These are phyloP conservation scores for Rusavskia elegans DNA, from an alignment of 495 filamentous ascomycete species.

Conservation along the genomic window DNA sequence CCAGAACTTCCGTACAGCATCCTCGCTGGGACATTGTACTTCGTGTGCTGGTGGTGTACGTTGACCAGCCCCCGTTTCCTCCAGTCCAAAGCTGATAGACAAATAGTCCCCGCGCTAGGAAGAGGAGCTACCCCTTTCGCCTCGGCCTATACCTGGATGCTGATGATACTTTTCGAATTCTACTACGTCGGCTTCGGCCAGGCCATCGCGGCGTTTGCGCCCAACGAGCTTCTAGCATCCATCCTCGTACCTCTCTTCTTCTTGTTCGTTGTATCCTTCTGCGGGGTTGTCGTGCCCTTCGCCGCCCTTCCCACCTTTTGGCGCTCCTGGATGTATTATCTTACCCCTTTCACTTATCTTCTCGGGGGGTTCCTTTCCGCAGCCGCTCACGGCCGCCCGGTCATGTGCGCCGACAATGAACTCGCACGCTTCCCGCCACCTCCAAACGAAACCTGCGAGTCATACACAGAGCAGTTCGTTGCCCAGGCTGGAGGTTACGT, in stretches of 20 bases:
- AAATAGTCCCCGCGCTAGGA: slow-evolving; percentile 28
- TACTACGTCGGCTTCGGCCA: slow-evolving; percentile 63
- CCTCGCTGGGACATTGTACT: slow-evolving; percentile 26
- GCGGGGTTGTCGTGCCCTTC: slow-evolving; percentile 64
- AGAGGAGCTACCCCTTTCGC: slow-evolving; percentile 28
- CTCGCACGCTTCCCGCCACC: slow-evolving; percentile 41
- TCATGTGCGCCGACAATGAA: slow-evolving; percentile 39
- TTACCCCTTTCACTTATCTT: slow-evolving; percentile 72
- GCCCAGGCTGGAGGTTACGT: slow-evolving; percentile 35
- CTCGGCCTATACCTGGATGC: slow-evolving; percentile 39
- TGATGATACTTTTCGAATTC: slow-evolving; percentile 51
- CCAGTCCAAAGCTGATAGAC: not conserved
- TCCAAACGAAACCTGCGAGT: slow-evolving; percentile 30
- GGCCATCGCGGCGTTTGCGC: slow-evolving; percentile 56
- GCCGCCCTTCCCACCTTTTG: slow-evolving; percentile 65
- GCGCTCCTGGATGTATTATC: slow-evolving; percentile 63
- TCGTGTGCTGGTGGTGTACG: slow-evolving; percentile 33
- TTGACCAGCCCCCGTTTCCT: not conserved
- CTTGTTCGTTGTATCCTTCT: slow-evolving; percentile 61
- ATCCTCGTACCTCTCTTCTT: slow-evolving; percentile 63
- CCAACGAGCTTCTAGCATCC: slow-evolving; percentile 56
- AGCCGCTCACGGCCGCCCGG: slow-evolving; percentile 34
- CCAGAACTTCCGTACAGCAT: slow-evolving; percentile 37
- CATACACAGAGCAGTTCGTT: slow-evolving; percentile 31
- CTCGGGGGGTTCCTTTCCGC: slow-evolving; percentile 61